Evolutionary conservation across 257 asterid species (phyloP), one percentile per base, ranked within the genome.

Genomic region (Solanum peruvianum): DNA sequence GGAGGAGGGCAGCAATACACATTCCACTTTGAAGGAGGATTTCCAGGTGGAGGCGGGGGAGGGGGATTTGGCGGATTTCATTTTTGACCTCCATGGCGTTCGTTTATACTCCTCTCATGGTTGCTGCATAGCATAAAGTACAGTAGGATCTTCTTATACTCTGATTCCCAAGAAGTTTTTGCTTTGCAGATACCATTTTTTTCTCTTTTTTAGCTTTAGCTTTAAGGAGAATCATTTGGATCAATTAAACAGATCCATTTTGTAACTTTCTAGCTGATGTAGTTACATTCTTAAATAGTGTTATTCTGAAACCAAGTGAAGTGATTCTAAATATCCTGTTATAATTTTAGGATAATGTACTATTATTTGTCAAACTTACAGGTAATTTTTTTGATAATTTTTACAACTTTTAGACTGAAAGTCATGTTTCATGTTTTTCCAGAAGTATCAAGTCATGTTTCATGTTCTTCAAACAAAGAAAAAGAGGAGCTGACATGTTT

Each of bases 21-120:
- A 33, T 96, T 96, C 91, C 99, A 95, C 91, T 96, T 94, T 69
- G 98, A 94, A 82, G 98, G 98, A 45, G 98, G 98, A 3, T 95
- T 93, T 89, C 96, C 96, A 1, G 83, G 83, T 71, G 97, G 96
- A 1, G 83, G 83, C 21, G 60, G 96, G 67, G 98, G 96, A 42
- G 60, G 60, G 9, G 60, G 60, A 52, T 92, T 91, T 85, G 97
- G 95, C 42, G 97, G 96, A 60, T 94, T 95, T 88, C 93, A 94
- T 56, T 94, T 94, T 88, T 94, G 91, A 93, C 67, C 27, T 25
- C 41, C n/a, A 45, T 18, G 64, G 27, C 23, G 4, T 47, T 80
- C 18, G 33, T 41, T 37, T 21, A 9, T 11, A 77, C 62, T 77
- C 83, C 62, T 45, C 66, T 9, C 41, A 45, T 78, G 39, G 66